These are phyloP conservation scores for Plasmodium reichenowi DNA, from an alignment of 169 alveolate species.

Conservation along the genomic window DNA sequence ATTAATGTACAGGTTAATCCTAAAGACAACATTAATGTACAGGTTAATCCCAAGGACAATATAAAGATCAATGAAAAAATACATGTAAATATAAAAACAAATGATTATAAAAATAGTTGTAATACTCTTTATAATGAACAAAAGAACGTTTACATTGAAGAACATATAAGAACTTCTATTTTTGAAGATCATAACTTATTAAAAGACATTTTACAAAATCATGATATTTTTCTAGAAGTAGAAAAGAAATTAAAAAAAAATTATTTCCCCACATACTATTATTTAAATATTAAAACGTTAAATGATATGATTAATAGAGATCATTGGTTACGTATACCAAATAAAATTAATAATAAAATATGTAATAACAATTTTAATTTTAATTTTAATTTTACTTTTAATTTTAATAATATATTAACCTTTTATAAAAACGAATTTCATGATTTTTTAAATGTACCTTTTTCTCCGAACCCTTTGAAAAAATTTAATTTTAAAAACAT, in stretches of 20 bases:
- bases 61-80: not conserved
- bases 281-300: slow-evolving; percentile 37
- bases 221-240: slow-evolving; percentile 38
- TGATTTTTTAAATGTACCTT: slow-evolving; percentile 46
- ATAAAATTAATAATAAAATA: slow-evolving; percentile 25
- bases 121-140: no score
- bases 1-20: not conserved
- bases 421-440: slow-evolving; percentile 46
- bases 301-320: slow-evolving; percentile 52
- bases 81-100: no score
- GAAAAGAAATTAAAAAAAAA: slow-evolving; percentile 51
- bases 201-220: slow-evolving; percentile 1
- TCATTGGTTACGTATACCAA: slow-evolving; percentile 59
- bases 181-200: slow-evolving; percentile 14
- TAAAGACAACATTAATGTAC: not conserved
- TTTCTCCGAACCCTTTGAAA: slow-evolving; percentile 64
- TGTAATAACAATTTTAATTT: slow-evolving; percentile 27
- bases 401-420: slow-evolving; percentile 33
- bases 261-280: slow-evolving; percentile 22
- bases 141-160: slow-evolving; percentile 15
- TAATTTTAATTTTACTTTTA: slow-evolving; percentile 7
- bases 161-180: not conserved
- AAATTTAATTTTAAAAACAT: slow-evolving; percentile 38
- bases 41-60: not conserved
- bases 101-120: not conserved